Evolutionary conservation across 129 eudicot species (phyloP).

Genomic region (sunflower (Helianthus annuus)): HanXRQr2.0-SUNRISE NC_035441.2:160912267-160912766

Average conservation of each 20-base stretch:
- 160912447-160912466: conserved; percentile 32
- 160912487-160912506: conserved; percentile 87
- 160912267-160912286: conserved; percentile 97
- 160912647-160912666: background rate
- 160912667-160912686: background rate
- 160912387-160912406: background rate
- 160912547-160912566: conserved; percentile 87
- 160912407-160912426: background rate
- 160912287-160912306: conserved; percentile 44
- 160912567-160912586: conserved; percentile 59
- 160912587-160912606: conserved; percentile 96
- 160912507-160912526: conserved; percentile 99
- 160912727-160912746: too few relatives aligned
- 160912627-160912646: background rate
- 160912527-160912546: conserved; percentile 74
- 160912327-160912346: background rate
- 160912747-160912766: too few relatives aligned
- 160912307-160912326: conserved; percentile 61
- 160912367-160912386: background rate
- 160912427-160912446: background rate
- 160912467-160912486: conserved; percentile 99
- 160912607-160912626: conserved; percentile 48
- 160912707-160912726: too few relatives aligned
- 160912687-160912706: too few relatives aligned
- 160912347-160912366: conserved; percentile 13